A percentile compares a stretch with the other conserved stretches of the same genome.
Conservation (phyloP, 2,329 filamentous ascomycete species). For the Penicillium carneum region DNA sequence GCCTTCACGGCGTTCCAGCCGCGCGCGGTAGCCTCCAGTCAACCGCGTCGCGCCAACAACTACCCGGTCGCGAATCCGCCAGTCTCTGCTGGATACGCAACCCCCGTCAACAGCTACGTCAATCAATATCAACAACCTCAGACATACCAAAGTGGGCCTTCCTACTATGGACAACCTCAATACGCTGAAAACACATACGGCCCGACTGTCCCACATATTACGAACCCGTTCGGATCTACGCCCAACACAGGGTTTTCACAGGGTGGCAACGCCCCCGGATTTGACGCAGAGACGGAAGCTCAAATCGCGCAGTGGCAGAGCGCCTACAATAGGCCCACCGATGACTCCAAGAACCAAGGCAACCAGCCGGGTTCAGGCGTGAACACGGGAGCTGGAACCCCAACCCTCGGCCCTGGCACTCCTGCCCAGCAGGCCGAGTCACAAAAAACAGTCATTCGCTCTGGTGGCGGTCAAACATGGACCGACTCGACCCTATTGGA, state of each 20-base stretch:
- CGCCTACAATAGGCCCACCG: conserved; percentile 70
- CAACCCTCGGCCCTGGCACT: conserved; percentile 51
- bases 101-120: conserved; percentile 53
- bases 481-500: conserved; percentile 86
- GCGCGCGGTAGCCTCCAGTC: conserved; percentile 61
- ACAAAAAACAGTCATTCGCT: conserved; percentile 84
- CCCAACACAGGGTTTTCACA: conserved; percentile 45
- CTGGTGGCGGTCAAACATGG: conserved; percentile 92
- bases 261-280: conserved; percentile 45
- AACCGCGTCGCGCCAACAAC: conserved; percentile 50
- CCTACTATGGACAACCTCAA: conserved; percentile 58
- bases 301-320: conserved; percentile 96
- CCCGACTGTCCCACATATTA: conserved; percentile 71
- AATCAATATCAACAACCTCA: conserved; percentile 52
- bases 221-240: conserved; percentile 76
- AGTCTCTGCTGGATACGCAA: conserved; percentile 45
- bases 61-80: conserved; percentile 49
- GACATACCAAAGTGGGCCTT: conserved; percentile 43
- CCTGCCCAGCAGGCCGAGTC: conserved; percentile 54
- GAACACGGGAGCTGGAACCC: conserved; percentile 41
- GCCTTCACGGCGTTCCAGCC: conserved; percentile 67
- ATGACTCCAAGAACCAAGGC: conserved; percentile 40
- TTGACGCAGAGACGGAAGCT: conserved; percentile 82
- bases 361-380: conserved; percentile 48
- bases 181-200: conserved; percentile 57